A percentile compares a stretch with the other conserved stretches of the same genome.
phyloP scores from a whole-genome alignment of 441 rosid genomes.

The Raphanus hybrid region DNA sequence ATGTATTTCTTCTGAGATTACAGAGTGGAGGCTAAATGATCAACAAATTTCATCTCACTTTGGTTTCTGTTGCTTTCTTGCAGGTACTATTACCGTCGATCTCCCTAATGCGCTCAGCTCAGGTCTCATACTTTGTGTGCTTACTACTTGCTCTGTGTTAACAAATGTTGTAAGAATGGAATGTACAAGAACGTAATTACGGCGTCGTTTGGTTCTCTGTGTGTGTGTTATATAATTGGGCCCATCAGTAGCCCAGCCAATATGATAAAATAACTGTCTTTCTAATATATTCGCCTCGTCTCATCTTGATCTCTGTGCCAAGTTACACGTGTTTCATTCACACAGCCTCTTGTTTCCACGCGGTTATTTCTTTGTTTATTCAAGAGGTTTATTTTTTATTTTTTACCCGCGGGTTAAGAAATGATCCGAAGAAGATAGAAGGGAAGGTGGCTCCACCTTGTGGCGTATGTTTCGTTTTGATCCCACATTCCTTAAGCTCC shows the following conservation, averaged over 20 bases:
- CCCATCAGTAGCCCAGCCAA: too few relatives aligned
- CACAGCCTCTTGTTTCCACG: constrained; percentile 28
- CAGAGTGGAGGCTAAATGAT: too few relatives aligned
- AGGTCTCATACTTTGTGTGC: not conserved
- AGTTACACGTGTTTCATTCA: constrained; percentile 32
- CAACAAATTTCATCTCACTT: too few relatives aligned
- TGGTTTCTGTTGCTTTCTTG: constrained; percentile 5
- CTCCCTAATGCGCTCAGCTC: constrained; percentile 36
- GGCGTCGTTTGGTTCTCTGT: too few relatives aligned
- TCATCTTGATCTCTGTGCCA: constrained; percentile 18
- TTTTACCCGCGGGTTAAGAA: constrained; percentile 29
- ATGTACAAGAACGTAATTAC: too few relatives aligned
- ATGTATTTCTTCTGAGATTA: too few relatives aligned
- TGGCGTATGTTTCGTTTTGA: constrained; percentile 40
- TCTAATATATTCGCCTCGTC: not conserved
- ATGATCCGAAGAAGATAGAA: constrained; percentile 26
- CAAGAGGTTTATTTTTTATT: not conserved
- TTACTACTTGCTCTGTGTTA: not conserved
- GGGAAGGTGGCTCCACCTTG: constrained; percentile 16
- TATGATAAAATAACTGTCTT: too few relatives aligned
- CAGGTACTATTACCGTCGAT: constrained; percentile 68
- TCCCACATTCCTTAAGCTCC: constrained; percentile 40
- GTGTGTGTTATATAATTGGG: too few relatives aligned
- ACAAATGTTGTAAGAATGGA: not conserved
- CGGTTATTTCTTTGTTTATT: not conserved